These are phyloP conservation scores for Sporisorium scitamineum DNA, from an alignment of 1,284 basidiomycete genomes.

Conservation along the genomic window DNA sequence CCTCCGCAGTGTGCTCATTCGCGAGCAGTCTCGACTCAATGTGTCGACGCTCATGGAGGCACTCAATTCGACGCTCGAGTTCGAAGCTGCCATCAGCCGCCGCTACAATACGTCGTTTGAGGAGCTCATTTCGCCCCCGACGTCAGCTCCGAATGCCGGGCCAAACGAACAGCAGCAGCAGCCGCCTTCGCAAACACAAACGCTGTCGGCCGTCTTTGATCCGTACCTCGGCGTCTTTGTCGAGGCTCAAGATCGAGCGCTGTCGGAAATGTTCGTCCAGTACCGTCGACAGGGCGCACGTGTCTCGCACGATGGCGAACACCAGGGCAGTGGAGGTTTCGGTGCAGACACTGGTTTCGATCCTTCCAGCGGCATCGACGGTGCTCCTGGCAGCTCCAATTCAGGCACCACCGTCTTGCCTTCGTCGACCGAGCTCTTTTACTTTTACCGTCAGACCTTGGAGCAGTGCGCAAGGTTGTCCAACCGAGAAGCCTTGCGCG, in stretches of 20 bases:
- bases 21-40: slow-evolving; percentile 59
- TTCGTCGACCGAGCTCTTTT: slow-evolving; percentile 95
- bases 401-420: slow-evolving; percentile 82
- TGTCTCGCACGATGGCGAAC: slow-evolving; percentile 30
- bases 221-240: slow-evolving; percentile 92
- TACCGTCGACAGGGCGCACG: slow-evolving; percentile 40
- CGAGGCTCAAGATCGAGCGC: slow-evolving; percentile 88
- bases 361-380: slow-evolving; percentile 72
- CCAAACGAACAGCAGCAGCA: slow-evolving; percentile 3
- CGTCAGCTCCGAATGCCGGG: background rate
- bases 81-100: slow-evolving; percentile 56
- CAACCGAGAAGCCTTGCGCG: slow-evolving; percentile 62
- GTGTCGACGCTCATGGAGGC: slow-evolving; percentile 63
- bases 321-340: slow-evolving; percentile 23
- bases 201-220: slow-evolving; percentile 82
- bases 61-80: slow-evolving; percentile 64
- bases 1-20: slow-evolving; percentile 61
- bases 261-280: slow-evolving; percentile 57
- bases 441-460: slow-evolving; percentile 93
- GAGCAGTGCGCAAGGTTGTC: slow-evolving; percentile 84
- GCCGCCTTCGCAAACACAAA: slow-evolving; percentile 51
- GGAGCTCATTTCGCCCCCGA: slow-evolving; percentile 34
- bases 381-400: slow-evolving; percentile 71
- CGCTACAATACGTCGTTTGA: slow-evolving; percentile 54
- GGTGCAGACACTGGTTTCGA: slow-evolving; percentile 73